Percentiles rank a stretch among this genome's conserved stretches.
phyloP scores from a whole-genome alignment of 2,329 filamentous ascomycete species.

The Penicillium hesseltinei region DNA sequence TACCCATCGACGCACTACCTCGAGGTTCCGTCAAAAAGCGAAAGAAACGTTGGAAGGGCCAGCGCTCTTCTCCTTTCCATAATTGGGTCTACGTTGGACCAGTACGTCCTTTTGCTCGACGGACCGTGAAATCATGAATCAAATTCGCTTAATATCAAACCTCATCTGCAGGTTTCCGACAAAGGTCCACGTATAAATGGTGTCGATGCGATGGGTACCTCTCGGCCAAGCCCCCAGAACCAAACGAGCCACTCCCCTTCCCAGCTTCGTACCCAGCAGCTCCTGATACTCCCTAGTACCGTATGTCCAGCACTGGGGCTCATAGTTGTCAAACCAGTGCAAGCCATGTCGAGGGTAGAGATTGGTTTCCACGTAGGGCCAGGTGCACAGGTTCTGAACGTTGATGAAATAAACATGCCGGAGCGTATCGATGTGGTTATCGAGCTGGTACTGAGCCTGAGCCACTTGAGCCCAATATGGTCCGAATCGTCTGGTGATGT shows the following conservation, averaged over 20 bases:
- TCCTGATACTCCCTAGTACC: slow-evolving; percentile 2
- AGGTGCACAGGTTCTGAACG: background rate
- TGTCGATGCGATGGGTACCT: background rate
- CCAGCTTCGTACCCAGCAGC: background rate
- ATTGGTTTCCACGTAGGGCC: background rate
- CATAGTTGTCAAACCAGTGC: background rate
- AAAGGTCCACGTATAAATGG: background rate
- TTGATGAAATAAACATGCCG: background rate
- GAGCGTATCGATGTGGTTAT: background rate
- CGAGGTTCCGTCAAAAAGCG: background rate
- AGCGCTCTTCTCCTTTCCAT: background rate
- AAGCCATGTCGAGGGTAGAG: background rate
- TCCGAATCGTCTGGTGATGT: background rate
- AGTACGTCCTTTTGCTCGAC: background rate
- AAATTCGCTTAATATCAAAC: background rate
- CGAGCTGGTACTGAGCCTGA: background rate
- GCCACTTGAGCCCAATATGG: background rate
- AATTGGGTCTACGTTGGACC: too few relatives aligned
- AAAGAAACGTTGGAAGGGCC: too few relatives aligned
- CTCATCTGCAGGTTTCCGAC: background rate
- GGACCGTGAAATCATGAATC: background rate
- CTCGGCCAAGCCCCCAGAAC: background rate
- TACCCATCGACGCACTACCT: background rate
- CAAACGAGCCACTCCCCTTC: background rate
- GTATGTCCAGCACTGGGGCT: background rate